These are phyloP conservation scores for Pelargonium cotyledonis DNA, from an alignment of 441 rosid genomes.

Conservation along the genomic window DNA sequence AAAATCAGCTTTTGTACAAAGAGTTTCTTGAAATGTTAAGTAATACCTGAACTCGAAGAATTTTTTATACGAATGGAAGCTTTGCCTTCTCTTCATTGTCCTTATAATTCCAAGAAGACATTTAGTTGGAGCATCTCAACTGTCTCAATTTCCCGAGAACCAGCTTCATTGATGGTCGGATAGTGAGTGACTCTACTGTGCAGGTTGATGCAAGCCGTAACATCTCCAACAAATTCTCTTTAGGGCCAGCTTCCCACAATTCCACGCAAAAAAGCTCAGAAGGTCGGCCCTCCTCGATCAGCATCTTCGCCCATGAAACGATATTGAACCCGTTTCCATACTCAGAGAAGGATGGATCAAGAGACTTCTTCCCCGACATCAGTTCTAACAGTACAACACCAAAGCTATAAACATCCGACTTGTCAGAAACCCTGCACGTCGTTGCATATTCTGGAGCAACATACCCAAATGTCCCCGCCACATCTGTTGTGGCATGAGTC, in stretches of 20 bases:
- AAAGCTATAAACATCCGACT: slow-evolving; percentile 84
- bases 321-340: slow-evolving; percentile 85
- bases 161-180: slow-evolving; percentile 75
- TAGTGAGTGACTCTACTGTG: slow-evolving; percentile 66
- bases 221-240: slow-evolving; percentile 66
- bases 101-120: not conserved
- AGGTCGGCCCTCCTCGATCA: slow-evolving; percentile 64
- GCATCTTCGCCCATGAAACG: slow-evolving; percentile 79
- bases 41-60: slow-evolving; percentile 17
- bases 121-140: slow-evolving; percentile 31
- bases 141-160: slow-evolving; percentile 62
- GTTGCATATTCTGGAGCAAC: slow-evolving; percentile 92
- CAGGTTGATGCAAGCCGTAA: slow-evolving; percentile 75
- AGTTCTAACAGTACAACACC: slow-evolving; percentile 84
- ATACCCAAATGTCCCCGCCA: slow-evolving; percentile 85
- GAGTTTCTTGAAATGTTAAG: not conserved
- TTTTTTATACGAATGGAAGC: slow-evolving; percentile 6
- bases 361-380: slow-evolving; percentile 72
- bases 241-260: slow-evolving; percentile 73
- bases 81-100: slow-evolving; percentile 10
- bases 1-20: not conserved
- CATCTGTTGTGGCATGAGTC: slow-evolving; percentile 88
- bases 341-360: slow-evolving; percentile 77
- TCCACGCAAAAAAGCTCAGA: slow-evolving; percentile 68
- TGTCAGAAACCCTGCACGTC: slow-evolving; percentile 91